Base-by-base conservation (phyloP, 1,139 yeast species). In the Pichiaceae sp. region DNA sequence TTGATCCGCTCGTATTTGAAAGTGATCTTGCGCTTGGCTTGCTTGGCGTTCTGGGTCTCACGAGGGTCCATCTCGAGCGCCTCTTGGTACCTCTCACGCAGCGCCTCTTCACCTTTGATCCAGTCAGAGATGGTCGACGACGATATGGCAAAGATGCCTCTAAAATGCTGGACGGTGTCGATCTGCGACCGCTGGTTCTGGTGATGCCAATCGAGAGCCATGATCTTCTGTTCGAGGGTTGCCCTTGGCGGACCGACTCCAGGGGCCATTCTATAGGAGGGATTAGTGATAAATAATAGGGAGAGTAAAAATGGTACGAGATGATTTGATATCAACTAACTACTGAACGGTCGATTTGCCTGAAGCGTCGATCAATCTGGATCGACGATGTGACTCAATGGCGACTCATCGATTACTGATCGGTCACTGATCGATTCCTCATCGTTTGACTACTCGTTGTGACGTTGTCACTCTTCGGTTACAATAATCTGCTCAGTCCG, bases 61-160 rank as follows among this genome's bases (percentile, higher is more conserved):
- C 57, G 42, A 1, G 33, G 31, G 11, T 46, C 46, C 3, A 37
- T 36, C 11, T 40, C 39, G 19, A 41, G 38, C 11, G 57, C 46
- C 30, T 47, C 49, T 25, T 48, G 46, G 36, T 47, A 64, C 36
- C 78, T 52, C 32, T 57, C 59, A 16, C 80, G 52, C 31, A 73
- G 55, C 20, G 72, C 75, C 4, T 50, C 57, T 49, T 75, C 80
- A 40, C 67, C 62, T 51, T 72, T 73, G 26, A 75, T 50, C 81
- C 82, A 75, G 50, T 74, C 81, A 47, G 75, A 68, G 43, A 75
- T 67, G 6, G 75, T 68, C 18, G 77, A 71, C 1, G 80, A 73
- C 14, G 77, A 70, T 14, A 75, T 73, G 16, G 77, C 65, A 32
- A 70, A 62, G 40, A 63, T 63, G 36, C 68, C 58, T 43, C 65